A percentile compares a stretch with the other conserved stretches of the same genome.
Conservation (phyloP, 1,284 basidiomycete species). For the Sphagnurus paluster region DNA sequence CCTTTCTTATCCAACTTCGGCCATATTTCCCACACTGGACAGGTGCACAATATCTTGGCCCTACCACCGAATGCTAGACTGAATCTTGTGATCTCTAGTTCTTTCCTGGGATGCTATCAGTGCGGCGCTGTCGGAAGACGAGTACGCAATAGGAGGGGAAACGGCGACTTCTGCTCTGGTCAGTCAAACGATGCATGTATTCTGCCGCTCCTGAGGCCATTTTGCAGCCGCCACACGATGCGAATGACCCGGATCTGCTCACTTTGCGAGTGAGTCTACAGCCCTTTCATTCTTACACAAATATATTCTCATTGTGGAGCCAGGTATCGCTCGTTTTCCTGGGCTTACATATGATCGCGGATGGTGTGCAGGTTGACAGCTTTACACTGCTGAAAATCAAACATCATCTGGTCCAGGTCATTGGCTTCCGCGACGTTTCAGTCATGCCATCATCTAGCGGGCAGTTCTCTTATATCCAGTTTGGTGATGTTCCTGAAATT, state of each 20-base stretch:
- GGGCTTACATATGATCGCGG: slow-evolving; percentile 62
- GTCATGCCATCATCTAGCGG: slow-evolving; percentile 45
- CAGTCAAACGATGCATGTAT: neutral
- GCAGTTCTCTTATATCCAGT: slow-evolving; percentile 52
- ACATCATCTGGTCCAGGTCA: slow-evolving; percentile 49
- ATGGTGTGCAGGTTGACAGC: slow-evolving; percentile 54
- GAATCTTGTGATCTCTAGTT: slow-evolving; percentile 41
- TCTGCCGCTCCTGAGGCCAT: neutral
- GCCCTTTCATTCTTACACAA: neutral
- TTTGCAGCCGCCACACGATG: slow-evolving; percentile 35
- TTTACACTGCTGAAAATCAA: slow-evolving; percentile 62
- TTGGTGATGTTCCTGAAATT: slow-evolving; percentile 45
- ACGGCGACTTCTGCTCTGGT: slow-evolving; percentile 46
- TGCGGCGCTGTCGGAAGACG: slow-evolving; percentile 57
- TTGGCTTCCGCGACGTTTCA: slow-evolving; percentile 56
- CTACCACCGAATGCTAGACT: neutral
- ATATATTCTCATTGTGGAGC: neutral
- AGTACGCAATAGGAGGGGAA: slow-evolving; percentile 42
- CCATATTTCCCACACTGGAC: slow-evolving; percentile 66
- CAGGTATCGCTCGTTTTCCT: slow-evolving; percentile 59
- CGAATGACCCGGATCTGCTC: slow-evolving; percentile 45
- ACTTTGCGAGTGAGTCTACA: slow-evolving; percentile 44
- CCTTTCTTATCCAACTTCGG: slow-evolving; percentile 63
- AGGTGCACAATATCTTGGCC: slow-evolving; percentile 36
- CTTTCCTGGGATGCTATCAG: slow-evolving; percentile 62